phyloP scores from a whole-genome alignment of 129 eudicot species.

The Apium graveolens region DNA sequence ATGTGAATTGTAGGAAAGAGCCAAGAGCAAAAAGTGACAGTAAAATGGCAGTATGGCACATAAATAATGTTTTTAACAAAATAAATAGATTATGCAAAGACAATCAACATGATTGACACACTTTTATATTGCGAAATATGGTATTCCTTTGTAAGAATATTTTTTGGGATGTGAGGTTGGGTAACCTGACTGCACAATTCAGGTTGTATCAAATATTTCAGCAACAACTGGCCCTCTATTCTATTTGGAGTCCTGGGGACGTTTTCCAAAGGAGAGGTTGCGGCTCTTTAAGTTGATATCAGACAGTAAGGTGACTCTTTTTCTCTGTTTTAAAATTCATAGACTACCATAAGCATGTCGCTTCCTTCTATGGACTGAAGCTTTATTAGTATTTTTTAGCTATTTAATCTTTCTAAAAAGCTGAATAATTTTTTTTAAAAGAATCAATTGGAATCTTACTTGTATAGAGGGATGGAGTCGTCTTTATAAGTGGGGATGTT shows the following conservation, averaged over 20 bases:
- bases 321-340: conserved; percentile 1
- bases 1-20: background rate
- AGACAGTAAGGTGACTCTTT: conserved; percentile 47
- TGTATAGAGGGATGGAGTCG: conserved; percentile 54
- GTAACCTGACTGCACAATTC: conserved; percentile 5
- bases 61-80: background rate
- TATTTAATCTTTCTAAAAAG: background rate
- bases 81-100: background rate
- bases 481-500: conserved; percentile 74
- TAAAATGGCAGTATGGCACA: background rate
- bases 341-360: background rate
- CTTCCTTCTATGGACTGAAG: background rate
- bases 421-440: background rate
- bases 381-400: background rate
- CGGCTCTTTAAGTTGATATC: conserved; percentile 52
- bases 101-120: background rate
- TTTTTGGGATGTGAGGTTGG: background rate
- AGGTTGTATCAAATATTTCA: conserved; percentile 66
- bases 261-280: conserved; percentile 57
- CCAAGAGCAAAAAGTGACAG: background rate
- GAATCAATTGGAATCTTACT: conserved; percentile 3
- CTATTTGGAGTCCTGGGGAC: conserved; percentile 55
- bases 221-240: conserved; percentile 55
- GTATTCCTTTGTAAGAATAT: background rate
- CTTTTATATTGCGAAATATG: background rate